These are phyloP conservation scores for Solanum medicagineum DNA, from an alignment of 257 asterid genomes.

Conservation along the genomic window DNA sequence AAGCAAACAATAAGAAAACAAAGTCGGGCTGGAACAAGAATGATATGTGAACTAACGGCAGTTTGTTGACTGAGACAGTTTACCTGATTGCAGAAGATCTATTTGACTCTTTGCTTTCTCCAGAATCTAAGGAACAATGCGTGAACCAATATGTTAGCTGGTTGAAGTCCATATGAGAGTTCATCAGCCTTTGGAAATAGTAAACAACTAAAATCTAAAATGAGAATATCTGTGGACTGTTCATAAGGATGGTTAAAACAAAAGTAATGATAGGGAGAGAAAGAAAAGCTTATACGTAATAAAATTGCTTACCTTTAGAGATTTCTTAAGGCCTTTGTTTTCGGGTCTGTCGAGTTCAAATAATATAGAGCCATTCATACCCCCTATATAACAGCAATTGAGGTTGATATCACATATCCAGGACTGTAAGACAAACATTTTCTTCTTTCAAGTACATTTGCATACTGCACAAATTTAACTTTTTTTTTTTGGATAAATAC, in stretches of 20 bases:
- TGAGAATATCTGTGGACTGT: neutral
- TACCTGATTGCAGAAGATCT: conserved; percentile 58
- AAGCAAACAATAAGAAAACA: conserved; percentile 3
- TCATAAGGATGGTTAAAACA: neutral
- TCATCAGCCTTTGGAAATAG: conserved; percentile 9
- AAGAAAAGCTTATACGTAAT: neutral
- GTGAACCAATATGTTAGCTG: conserved; percentile 33
- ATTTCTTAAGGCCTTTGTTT: conserved; percentile 63
- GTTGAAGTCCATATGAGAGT: conserved; percentile 11
- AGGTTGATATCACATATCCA: neutral
- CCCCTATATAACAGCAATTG: conserved; percentile 36
- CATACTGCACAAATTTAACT: neutral
- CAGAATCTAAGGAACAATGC: conserved; percentile 54
- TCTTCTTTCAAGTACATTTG: neutral
- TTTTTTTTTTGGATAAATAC: neutral
- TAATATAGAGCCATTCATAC: conserved; percentile 88
- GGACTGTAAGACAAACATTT: neutral
- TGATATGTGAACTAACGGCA: neutral
- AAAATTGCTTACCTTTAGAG: conserved; percentile 51
- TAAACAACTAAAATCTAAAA: conserved; percentile 8
- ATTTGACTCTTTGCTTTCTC: conserved; percentile 60
- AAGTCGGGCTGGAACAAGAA: neutral
- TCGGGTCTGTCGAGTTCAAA: conserved; percentile 85
- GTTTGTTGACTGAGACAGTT: neutral
- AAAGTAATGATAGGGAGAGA: neutral